phyloP scores from a whole-genome alignment of 116 monocot genomes.

The Thalassia testudinum region DNA sequence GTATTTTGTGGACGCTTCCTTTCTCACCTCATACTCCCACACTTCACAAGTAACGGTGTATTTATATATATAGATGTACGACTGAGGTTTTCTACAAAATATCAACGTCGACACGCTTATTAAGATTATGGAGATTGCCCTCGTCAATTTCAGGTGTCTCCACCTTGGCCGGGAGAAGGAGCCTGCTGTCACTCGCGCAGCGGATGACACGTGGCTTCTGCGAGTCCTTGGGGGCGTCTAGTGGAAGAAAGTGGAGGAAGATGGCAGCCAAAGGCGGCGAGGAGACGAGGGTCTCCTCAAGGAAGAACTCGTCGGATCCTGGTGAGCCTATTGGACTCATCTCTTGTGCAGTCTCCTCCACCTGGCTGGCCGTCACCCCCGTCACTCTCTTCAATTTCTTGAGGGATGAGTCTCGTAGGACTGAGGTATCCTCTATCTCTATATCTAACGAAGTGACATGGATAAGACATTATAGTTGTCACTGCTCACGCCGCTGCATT shows the following conservation, averaged over 20 bases:
- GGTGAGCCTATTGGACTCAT: slow-evolving; percentile 45
- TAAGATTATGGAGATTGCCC: too few species aligned
- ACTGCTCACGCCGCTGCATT: too few species aligned
- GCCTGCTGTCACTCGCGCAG: slow-evolving; percentile 41
- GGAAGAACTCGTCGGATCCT: slow-evolving; percentile 34
- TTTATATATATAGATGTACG: too few species aligned
- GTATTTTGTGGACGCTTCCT: too few species aligned
- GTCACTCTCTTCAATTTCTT: slow-evolving; percentile 29
- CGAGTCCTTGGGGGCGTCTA: slow-evolving; percentile 15
- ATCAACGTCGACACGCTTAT: too few species aligned
- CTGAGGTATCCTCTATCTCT: too few species aligned
- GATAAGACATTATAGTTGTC: too few species aligned
- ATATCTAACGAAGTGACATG: too few species aligned
- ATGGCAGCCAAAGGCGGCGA: slow-evolving; percentile 16
- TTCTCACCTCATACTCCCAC: too few species aligned
- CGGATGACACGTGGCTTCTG: slow-evolving; percentile 35
- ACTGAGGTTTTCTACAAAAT: too few species aligned
- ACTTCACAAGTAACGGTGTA: too few species aligned
- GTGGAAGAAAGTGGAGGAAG: slow-evolving; percentile 27
- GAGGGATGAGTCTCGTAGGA: slow-evolving; percentile 32
- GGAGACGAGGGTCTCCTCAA: slow-evolving; percentile 24
- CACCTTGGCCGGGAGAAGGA: slow-evolving; percentile 43
- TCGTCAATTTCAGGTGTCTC: slow-evolving; percentile 20
- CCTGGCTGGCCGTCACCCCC: slow-evolving; percentile 33
- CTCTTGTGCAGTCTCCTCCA: slow-evolving; percentile 25